Evolutionary conservation across 345 rosid species (phyloP).

Genomic region (Cochlearia excelsa): DNA sequence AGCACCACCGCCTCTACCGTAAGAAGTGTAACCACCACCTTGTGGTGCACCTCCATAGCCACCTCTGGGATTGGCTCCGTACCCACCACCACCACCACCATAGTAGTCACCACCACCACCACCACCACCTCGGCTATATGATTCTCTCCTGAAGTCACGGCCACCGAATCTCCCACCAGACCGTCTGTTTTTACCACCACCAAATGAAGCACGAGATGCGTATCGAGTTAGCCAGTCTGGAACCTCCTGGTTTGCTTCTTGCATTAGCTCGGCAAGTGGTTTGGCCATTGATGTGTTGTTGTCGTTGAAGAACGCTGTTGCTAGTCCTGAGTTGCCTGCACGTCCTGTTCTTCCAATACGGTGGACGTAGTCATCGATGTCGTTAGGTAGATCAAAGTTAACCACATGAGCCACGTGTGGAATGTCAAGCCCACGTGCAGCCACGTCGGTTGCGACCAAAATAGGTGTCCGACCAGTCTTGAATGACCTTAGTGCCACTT

Average conservation of each 20-base stretch:
- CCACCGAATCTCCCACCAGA: constrained; percentile 91
- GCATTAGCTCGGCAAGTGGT: constrained; percentile 81
- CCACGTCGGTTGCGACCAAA: constrained; percentile 94
- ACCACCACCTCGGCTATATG: constrained; percentile 49
- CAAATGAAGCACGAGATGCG: constrained; percentile 64
- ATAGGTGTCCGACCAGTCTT: constrained; percentile 89
- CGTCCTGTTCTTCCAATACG: constrained; percentile 97
- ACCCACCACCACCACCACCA: constrained; percentile 53
- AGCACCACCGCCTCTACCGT: constrained; percentile 56
- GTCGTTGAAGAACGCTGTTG: constrained; percentile 95
- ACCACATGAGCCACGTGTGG: constrained; percentile 97
- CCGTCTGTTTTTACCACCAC: constrained; percentile 55
- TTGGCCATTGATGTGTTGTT: constrained; percentile 70
- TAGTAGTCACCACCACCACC: constrained; percentile 53
- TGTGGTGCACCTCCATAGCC: constrained; percentile 20
- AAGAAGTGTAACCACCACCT: constrained; percentile 31
- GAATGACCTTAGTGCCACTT: constrained; percentile 81
- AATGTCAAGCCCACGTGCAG: constrained; percentile 79
- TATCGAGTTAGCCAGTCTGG: constrained; percentile 87
- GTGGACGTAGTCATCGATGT: constrained; percentile 96
- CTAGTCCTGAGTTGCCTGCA: constrained; percentile 90
- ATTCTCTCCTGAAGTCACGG: constrained; percentile 82
- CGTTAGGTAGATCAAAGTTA: constrained; percentile 96
- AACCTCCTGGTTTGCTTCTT: constrained; percentile 92
- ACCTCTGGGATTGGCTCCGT: constrained; percentile 48